Conservation (phyloP, 2,329 filamentous ascomycete species). For the Pseudogymnoascus sp. region DNA sequence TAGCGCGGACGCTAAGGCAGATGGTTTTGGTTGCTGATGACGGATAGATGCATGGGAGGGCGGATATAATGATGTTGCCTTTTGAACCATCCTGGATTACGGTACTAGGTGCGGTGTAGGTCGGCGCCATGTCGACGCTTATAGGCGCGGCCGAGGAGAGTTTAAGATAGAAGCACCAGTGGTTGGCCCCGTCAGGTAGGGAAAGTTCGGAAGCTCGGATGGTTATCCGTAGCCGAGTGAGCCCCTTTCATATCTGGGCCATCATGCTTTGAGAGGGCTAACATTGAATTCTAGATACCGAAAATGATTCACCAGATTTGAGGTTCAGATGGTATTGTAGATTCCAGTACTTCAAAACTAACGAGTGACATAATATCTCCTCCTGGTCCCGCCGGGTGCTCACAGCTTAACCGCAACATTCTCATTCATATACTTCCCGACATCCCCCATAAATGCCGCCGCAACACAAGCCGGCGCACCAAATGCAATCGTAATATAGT, state of each 20-base stretch:
- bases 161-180: neutral
- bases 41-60: neutral
- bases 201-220: neutral
- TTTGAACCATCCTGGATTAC: neutral
- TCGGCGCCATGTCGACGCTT: neutral
- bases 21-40: neutral
- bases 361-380: neutral
- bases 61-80: neutral
- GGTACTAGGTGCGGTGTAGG: neutral
- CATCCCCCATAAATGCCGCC: slow-evolving; percentile 41
- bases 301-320: neutral
- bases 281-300: neutral
- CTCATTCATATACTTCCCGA: slow-evolving; percentile 38
- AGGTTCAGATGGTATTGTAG: neutral
- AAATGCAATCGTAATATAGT: slow-evolving; percentile 44
- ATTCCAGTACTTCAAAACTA: neutral
- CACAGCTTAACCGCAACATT: slow-evolving; percentile 38
- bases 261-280: neutral
- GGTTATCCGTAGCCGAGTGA: neutral
- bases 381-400: neutral
- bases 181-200: neutral
- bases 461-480: slow-evolving; percentile 39
- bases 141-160: neutral
- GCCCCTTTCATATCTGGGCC: neutral
- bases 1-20: neutral